Evolutionary conservation across 2,329 filamentous ascomycete species (phyloP).

Genomic region (Microdochium bolleyi): DNA sequence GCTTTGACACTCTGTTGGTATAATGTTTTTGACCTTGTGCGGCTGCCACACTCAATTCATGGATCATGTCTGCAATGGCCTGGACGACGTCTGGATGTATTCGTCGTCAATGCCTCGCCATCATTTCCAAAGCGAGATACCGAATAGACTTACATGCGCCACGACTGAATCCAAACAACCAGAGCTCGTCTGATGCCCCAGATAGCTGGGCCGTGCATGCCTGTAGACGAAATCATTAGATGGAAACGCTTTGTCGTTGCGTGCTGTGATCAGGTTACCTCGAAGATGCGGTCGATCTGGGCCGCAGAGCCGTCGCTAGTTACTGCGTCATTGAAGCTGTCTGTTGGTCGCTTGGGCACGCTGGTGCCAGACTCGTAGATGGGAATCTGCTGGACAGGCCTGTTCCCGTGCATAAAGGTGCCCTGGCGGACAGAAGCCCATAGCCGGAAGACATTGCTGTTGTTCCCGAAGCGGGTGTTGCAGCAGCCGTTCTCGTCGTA

Average conservation of each 20-base stretch:
- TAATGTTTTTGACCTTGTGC: slow-evolving; percentile 7
- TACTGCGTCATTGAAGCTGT: slow-evolving; percentile 10
- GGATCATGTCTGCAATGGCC: slow-evolving; percentile 27
- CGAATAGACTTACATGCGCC: slow-evolving; percentile 19
- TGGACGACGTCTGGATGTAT: slow-evolving; percentile 18
- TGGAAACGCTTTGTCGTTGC: too few species aligned
- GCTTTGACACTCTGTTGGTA: slow-evolving; percentile 7
- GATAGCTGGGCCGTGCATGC: slow-evolving; percentile 8
- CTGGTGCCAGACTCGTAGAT: slow-evolving; percentile 12
- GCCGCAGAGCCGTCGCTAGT: slow-evolving; percentile 8
- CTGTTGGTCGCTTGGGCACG: slow-evolving; percentile 7
- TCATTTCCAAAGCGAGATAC: not conserved
- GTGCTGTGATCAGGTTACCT: too few species aligned
- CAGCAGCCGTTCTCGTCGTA: slow-evolving; percentile 9
- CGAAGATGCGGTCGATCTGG: slow-evolving; percentile 12
- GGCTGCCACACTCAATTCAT: slow-evolving; percentile 18
- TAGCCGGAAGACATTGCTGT: slow-evolving; percentile 12
- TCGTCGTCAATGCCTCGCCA: slow-evolving; percentile 1
- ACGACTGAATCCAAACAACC: slow-evolving; percentile 29
- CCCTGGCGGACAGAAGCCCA: slow-evolving; percentile 9
- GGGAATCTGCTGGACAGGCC: slow-evolving; percentile 10
- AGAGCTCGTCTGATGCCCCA: slow-evolving; percentile 20
- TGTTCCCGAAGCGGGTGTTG: slow-evolving; percentile 10
- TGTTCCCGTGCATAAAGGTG: slow-evolving; percentile 10
- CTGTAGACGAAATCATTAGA: too few species aligned